These are phyloP conservation scores for Atkinsonella texensis DNA, from an alignment of 2,329 filamentous ascomycete species.

Conservation along the genomic window DNA sequence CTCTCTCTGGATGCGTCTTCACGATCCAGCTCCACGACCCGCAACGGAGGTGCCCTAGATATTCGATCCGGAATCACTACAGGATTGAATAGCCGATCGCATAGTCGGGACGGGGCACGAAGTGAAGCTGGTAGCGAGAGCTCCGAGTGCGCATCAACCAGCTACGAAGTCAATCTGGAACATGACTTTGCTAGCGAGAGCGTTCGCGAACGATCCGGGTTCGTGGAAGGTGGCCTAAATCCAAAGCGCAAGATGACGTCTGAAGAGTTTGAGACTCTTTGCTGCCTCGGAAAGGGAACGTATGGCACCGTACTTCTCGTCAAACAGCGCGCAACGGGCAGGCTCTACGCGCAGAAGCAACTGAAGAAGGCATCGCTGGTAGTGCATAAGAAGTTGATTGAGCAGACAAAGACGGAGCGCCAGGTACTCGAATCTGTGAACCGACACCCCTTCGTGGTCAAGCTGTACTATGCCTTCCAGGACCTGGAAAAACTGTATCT, in stretches of 20 bases:
- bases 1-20: slow-evolving; percentile 52
- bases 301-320: slow-evolving; percentile 93
- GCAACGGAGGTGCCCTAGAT: slow-evolving; percentile 31
- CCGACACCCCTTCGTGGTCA: slow-evolving; percentile 93
- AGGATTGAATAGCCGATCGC: slow-evolving; percentile 40
- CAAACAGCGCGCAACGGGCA: slow-evolving; percentile 75
- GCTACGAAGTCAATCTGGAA: slow-evolving; percentile 76
- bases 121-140: slow-evolving; percentile 42
- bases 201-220: slow-evolving; percentile 31
- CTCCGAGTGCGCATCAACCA: slow-evolving; percentile 57
- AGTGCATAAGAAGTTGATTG: slow-evolving; percentile 88
- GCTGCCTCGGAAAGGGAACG: slow-evolving; percentile 89
- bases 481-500: slow-evolving; percentile 96
- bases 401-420: slow-evolving; percentile 95
- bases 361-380: slow-evolving; percentile 94
- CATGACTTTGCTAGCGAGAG: slow-evolving; percentile 71
- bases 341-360: slow-evolving; percentile 94
- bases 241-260: slow-evolving; percentile 74
- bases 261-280: slow-evolving; percentile 78
- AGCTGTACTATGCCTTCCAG: slow-evolving; percentile 96
- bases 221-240: slow-evolving; percentile 41
- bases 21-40: slow-evolving; percentile 44
- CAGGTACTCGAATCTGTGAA: slow-evolving; percentile 93
- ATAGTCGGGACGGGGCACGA: slow-evolving; percentile 43
- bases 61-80: slow-evolving; percentile 32